Evolutionary conservation across 129 eudicot species (phyloP).

Genomic region (Arctium lappa): DNA sequence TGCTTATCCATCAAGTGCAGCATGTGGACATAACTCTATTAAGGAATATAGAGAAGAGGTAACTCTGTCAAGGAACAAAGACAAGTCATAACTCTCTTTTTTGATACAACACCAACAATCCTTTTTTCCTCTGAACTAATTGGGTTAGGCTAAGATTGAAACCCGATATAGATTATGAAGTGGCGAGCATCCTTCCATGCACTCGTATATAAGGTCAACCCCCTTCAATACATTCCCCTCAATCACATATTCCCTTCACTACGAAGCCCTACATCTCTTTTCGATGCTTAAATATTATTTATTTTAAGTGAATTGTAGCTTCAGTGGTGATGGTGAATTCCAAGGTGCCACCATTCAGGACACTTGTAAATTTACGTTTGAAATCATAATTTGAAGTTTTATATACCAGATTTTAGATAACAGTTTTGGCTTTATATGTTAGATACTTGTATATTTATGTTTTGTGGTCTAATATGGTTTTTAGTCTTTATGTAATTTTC

Average conservation of each 20-base stretch:
- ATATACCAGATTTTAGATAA: background rate
- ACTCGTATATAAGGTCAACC: background rate
- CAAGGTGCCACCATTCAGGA: background rate
- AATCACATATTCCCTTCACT: background rate
- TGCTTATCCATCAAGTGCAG: background rate
- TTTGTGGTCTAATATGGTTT: too few species aligned
- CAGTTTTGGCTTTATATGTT: background rate
- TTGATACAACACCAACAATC: background rate
- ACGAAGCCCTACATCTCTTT: background rate
- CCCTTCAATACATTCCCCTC: background rate
- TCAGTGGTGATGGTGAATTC: conserved; percentile 2
- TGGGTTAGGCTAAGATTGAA: background rate
- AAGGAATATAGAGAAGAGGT: background rate
- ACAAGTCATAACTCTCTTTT: background rate
- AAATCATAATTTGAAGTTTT: background rate
- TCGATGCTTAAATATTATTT: background rate
- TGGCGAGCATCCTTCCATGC: background rate
- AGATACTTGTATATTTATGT: background rate
- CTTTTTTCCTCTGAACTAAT: background rate
- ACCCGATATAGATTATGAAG: background rate
- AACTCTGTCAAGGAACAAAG: background rate
- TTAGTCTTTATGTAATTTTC: too few species aligned
- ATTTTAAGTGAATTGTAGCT: background rate
- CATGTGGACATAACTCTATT: background rate
- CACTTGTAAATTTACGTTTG: background rate